phyloP scores from a whole-genome alignment of 2,329 filamentous ascomycete genomes.

The Simplicillium sp. region DNA sequence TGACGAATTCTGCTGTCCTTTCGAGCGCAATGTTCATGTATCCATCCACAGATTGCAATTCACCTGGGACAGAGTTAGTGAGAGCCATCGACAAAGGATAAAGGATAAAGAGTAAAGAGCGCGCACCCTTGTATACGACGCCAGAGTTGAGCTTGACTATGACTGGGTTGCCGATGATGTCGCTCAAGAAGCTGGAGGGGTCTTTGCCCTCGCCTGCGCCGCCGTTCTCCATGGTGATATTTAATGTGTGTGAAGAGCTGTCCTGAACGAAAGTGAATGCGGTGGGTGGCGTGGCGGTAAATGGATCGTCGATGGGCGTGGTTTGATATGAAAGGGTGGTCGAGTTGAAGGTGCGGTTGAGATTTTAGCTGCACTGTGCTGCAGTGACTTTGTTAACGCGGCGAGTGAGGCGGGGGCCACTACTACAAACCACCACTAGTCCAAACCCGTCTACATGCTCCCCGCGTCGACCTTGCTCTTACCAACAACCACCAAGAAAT shows the following conservation, averaged over 20 bases:
- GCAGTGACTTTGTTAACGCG: background rate
- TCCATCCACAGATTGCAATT: slow-evolving; percentile 92
- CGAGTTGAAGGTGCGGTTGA: background rate
- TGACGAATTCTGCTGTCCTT: slow-evolving; percentile 85
- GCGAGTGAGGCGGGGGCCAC: too few relatives aligned
- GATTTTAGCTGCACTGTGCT: slow-evolving; percentile 1
- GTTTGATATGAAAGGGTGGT: background rate
- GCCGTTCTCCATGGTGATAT: slow-evolving; percentile 63
- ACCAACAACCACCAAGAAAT: too few relatives aligned
- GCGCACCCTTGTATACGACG: slow-evolving; percentile 84
- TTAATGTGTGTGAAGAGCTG: background rate
- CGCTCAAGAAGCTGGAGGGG: slow-evolving; percentile 83
- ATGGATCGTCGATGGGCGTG: background rate
- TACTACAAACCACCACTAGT: too few relatives aligned
- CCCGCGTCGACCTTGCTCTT: too few relatives aligned
- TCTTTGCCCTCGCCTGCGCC: slow-evolving; percentile 69
- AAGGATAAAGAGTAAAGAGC: too few relatives aligned
- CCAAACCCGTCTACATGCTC: too few relatives aligned
- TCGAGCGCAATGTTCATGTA: slow-evolving; percentile 99
- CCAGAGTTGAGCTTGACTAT: slow-evolving; percentile 98
- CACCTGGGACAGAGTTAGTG: slow-evolving; percentile 49
- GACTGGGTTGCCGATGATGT: slow-evolving; percentile 89
- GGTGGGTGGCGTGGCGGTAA: slow-evolving; percentile 3
- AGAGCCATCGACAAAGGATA: slow-evolving; percentile 3
- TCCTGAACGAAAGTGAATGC: background rate